Evolutionary conservation across 441 rosid species (phyloP), one percentile per base, ranked within the genome.

Genomic region (Mallotus japonicus): DNA sequence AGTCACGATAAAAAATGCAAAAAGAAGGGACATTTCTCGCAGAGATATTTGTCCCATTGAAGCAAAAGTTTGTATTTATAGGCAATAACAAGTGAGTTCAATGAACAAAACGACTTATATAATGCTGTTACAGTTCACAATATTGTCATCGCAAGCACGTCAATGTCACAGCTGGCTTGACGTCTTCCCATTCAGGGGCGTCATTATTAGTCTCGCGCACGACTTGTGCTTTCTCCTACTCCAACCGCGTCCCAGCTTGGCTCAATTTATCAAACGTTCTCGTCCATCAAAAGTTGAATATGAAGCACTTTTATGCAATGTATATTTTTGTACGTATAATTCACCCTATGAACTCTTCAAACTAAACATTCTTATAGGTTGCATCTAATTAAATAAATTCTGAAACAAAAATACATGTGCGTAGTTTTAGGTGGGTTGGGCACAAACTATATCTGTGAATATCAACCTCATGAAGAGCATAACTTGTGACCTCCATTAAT

Each of bases 241-340:
- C 76, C 73, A 47, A 44, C 77, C 78, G 83, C 75, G 77, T 75
- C 68, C 77, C 70, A 63, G 73, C 78, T 75, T 56, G 63, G 46
- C 32, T 28, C 32, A 24, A 24, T 24, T 24, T 24, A 24, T 24
- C 28, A 24, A 24, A 24, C 28, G 28, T 24, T 24, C 28, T 24
- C 28, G 28, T 24, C 28, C 28, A 24, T 24, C 28, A 24, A 24
- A 24, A 24, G 37, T 34, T 34, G 37, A 34, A 34, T 34, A 5
- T 34, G 37, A 34, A 37, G 40, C 40, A 63, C 67, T n/a, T 40
- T 15, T 32, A 65, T 46, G 54, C 11, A 66, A 66, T 1, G 22
- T 49, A 24, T 22, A 1, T 10, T 56, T 14, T 34, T 32, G 0
- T 15, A 16, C 42, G 15, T 17, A 49, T 0, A 19, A 16, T 57